Base-by-base conservation (phyloP, 2,329 filamentous ascomycete genomes). In the Fusarium goolgardi region DNA sequence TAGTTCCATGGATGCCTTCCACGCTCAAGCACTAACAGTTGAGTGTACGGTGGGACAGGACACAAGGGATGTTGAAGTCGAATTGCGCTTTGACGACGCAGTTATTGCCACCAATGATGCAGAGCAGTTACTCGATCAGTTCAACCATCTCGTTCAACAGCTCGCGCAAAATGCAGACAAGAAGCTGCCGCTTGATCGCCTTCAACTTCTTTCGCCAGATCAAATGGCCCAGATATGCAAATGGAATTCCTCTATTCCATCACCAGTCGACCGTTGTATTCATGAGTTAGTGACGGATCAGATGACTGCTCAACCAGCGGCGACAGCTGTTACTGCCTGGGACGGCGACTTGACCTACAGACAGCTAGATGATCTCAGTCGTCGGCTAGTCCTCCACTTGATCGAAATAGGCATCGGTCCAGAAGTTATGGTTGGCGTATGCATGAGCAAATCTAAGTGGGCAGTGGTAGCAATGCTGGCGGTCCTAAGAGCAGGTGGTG, bases 1-100 rank as follows among this genome's bases (percentile, higher is more conserved):
- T 21, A 51, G 47, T 21, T 51, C 47, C n/a, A 39, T 39, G 47
- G 34, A 51, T 39, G 23, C 47, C n/a, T 51, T 51, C 34, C 47
- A 51, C 34, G 47, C 47, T 39, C 47, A 53, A 32, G 15, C 27
- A 43, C 50, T 53, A 11, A 51, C 47, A 29, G 16, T 51, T 39
- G 47, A 51, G 47, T 51, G 47, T 39, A 51, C 47, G 13, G 47
- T 51, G 34, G 47, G 47, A 51, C 34, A 51, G 16, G 47, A 40
- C 47, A 39, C 47, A 29, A 51, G 34, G 34, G 50, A 41, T 31
- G 50, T 53, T 11, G 37, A 53, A 32, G 50, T 53, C 20, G 37
- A 53, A 23, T 32, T 53, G 20, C 37, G 50, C 20, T 53, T 53
- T 41, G 50, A 53, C 37, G 27, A 43, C 25, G 27, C 37, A 43